phyloP scores from a whole-genome alignment of 2,329 filamentous ascomycete species.

The Orbilia oligospora region DNA sequence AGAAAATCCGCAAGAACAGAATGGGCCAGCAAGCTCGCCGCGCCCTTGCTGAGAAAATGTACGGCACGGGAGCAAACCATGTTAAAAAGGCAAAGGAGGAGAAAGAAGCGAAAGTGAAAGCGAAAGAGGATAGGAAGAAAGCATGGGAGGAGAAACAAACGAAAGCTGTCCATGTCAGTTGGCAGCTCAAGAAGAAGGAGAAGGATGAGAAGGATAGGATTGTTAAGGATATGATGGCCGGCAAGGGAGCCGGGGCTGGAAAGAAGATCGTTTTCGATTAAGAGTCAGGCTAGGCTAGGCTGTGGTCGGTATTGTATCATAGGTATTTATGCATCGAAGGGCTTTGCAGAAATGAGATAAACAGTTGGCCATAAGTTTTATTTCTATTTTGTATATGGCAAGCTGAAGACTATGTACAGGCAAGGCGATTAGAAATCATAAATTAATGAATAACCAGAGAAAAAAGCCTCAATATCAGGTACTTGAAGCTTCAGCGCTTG shows the following conservation, averaged over 20 bases:
- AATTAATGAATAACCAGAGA: conserved; percentile 7
- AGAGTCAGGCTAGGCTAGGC: no score
- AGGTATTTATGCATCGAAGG: not conserved
- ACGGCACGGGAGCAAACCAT: conserved; percentile 79
- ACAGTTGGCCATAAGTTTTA: not conserved
- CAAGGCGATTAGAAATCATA: conserved; percentile 1
- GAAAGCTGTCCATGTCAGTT: conserved; percentile 75
- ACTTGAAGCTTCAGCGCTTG: not conserved
- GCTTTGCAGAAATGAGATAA: not conserved
- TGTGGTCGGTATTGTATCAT: not conserved
- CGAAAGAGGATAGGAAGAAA: conserved; percentile 70
- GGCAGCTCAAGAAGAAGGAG: conserved; percentile 73
- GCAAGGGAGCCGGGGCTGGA: conserved; percentile 62
- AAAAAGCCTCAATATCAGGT: conserved; percentile 9
- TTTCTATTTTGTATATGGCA: not conserved
- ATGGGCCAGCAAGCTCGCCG: conserved; percentile 83
- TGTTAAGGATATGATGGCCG: conserved; percentile 70
- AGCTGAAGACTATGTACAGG: conserved; percentile 13
- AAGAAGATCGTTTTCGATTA: conserved; percentile 64
- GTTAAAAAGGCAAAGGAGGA: conserved; percentile 67
- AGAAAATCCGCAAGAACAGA: conserved; percentile 76
- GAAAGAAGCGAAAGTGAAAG: conserved; percentile 65
- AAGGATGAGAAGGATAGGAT: conserved; percentile 72
- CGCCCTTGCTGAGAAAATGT: conserved; percentile 85
- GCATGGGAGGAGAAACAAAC: conserved; percentile 70